Conservation (phyloP, 306 rosid species). For the Betula pendula region DNA sequence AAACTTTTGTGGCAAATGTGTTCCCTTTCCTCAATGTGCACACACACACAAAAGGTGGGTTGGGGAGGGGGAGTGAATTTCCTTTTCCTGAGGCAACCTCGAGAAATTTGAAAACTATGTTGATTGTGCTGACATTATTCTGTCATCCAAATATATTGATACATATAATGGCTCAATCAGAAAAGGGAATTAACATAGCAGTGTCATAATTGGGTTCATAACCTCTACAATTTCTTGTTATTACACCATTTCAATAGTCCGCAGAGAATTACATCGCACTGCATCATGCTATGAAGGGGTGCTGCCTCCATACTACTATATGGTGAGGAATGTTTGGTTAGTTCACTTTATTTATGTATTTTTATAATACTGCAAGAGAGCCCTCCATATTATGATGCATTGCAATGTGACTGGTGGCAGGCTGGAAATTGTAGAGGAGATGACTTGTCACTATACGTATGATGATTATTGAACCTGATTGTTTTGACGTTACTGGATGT, state of each 20-base stretch:
- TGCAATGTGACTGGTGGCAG: slow-evolving; percentile 21
- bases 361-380: not conserved
- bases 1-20: slow-evolving; percentile 11
- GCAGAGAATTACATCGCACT: slow-evolving; percentile 17
- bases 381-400: slow-evolving; percentile 14
- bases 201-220: not conserved
- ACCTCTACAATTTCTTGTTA: not conserved
- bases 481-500: slow-evolving; percentile 21
- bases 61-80: not conserved
- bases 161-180: not conserved
- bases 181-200: not conserved
- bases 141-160: not conserved
- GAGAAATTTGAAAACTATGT: not conserved
- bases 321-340: slow-evolving; percentile 1
- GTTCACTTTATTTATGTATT: not conserved
- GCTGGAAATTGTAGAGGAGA: slow-evolving; percentile 17
- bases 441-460: slow-evolving; percentile 8
- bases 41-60: not conserved
- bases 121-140: not conserved
- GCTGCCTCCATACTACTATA: not conserved
- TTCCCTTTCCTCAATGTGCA: not conserved
- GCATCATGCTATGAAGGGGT: slow-evolving; percentile 21
- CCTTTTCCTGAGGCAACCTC: slow-evolving; percentile 9
- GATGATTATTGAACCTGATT: slow-evolving; percentile 20
- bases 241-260: not conserved